A percentile compares a stretch with the other conserved stretches of the same genome.
Evolutionary conservation across 805 yeast species (phyloP).

Genomic region (Candida tibetensis): DNA sequence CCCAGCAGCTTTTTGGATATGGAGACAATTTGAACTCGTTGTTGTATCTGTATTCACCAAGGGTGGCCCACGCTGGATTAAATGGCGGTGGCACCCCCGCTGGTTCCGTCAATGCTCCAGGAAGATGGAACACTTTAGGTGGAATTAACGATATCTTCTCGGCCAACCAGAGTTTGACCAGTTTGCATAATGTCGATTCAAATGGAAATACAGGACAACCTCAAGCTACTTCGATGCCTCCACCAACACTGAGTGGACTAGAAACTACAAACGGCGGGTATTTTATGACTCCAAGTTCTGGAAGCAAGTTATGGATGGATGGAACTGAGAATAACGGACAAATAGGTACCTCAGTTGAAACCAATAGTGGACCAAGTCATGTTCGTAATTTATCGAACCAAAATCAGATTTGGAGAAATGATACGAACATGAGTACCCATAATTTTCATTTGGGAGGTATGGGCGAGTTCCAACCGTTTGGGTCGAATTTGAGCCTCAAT

Average conservation of each 20-base stretch:
- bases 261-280: constrained; percentile 4
- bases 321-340: constrained; percentile 1
- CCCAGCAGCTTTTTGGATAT: constrained; percentile 1
- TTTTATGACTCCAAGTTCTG: constrained; percentile 6
- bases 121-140: constrained; percentile 8
- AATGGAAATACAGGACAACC: neutral
- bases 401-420: constrained; percentile 23
- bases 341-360: neutral
- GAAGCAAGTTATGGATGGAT: constrained; percentile 8
- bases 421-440: constrained; percentile 8
- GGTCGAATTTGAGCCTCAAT: constrained; percentile 5
- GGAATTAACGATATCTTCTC: constrained; percentile 10
- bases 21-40: constrained; percentile 13
- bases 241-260: neutral
- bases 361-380: constrained; percentile 10
- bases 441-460: constrained; percentile 10
- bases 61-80: constrained; percentile 3
- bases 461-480: constrained; percentile 16
- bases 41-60: constrained; percentile 10
- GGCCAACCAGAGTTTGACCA: constrained; percentile 12
- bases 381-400: constrained; percentile 14
- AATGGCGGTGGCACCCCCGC: neutral
- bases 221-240: no score
- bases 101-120: constrained; percentile 1
- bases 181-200: constrained; percentile 6